Conservation (phyloP, 352 stramenopile genomes). For the Thalassiosira hispida region DNA sequence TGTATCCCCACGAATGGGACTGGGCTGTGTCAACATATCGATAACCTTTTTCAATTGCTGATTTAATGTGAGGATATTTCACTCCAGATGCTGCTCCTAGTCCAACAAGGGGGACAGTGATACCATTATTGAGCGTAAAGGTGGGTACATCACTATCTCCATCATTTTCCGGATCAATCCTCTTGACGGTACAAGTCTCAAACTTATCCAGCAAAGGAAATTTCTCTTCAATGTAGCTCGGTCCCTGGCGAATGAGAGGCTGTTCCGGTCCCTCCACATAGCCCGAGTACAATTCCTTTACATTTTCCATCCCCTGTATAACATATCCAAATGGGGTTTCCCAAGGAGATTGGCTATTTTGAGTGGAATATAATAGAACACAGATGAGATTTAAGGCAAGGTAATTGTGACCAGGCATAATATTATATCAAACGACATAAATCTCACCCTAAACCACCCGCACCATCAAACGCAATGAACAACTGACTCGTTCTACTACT, state of each 20-base stretch:
- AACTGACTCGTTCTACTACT: slow-evolving; percentile 76
- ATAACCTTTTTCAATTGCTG: slow-evolving; percentile 72
- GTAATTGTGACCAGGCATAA: no score
- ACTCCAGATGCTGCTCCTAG: slow-evolving; percentile 75
- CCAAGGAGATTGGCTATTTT: slow-evolving; percentile 62
- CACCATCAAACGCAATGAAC: slow-evolving; percentile 75
- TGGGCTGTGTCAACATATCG: slow-evolving; percentile 80
- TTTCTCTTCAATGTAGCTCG: slow-evolving; percentile 73
- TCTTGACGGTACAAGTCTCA: slow-evolving; percentile 54
- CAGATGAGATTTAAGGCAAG: no score
- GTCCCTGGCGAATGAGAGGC: slow-evolving; percentile 68
- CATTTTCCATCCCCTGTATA: slow-evolving; percentile 67
- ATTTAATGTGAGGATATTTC: slow-evolving; percentile 37
- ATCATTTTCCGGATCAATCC: no score
- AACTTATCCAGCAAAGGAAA: slow-evolving; percentile 81
- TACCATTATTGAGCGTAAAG: slow-evolving; percentile 68
- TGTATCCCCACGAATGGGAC: slow-evolving; percentile 81
- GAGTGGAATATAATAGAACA: no score
- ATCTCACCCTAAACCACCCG: slow-evolving; percentile 38
- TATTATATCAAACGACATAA: no score
- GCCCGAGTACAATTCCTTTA: slow-evolving; percentile 67
- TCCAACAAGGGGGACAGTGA: slow-evolving; percentile 76
- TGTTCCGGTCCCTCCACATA: slow-evolving; percentile 79
- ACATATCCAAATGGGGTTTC: slow-evolving; percentile 81
- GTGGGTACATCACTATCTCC: no score